Evolutionary conservation across 2,329 filamentous ascomycete genomes (phyloP).

Genomic region (Aspergillus melleus): DNA sequence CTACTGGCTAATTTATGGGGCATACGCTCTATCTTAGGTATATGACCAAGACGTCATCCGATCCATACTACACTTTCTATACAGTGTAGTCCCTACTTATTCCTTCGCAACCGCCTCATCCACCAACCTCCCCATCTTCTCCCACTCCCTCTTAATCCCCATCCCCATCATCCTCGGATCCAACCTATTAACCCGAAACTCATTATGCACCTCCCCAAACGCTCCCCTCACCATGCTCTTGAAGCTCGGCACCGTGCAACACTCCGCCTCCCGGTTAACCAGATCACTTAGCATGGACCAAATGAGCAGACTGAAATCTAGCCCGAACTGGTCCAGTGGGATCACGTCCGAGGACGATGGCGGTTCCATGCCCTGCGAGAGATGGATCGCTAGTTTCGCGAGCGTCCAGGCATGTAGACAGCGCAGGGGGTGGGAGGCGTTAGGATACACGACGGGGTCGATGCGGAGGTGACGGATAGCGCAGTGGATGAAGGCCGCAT

Average conservation of each 20-base stretch:
- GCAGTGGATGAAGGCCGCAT: constrained; percentile 52
- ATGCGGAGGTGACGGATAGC: constrained; percentile 53
- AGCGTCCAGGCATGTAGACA: constrained; percentile 48
- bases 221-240: constrained; percentile 25
- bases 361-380: constrained; percentile 25
- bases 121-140: constrained; percentile 47
- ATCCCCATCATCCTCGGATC: constrained; percentile 25
- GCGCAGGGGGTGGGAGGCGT: constrained; percentile 54
- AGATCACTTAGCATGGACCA: constrained; percentile 36
- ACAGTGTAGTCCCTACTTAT: neutral
- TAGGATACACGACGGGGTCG: constrained; percentile 53
- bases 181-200: constrained; percentile 27
- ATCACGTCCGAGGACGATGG: constrained; percentile 9
- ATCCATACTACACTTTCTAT: neutral
- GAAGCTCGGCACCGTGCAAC: constrained; percentile 33
- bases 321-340: constrained; percentile 20
- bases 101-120: constrained; percentile 27
- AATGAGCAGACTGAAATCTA: constrained; percentile 34
- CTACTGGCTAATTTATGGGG: neutral
- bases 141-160: constrained; percentile 44
- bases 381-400: constrained; percentile 30
- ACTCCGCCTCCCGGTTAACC: constrained; percentile 22
- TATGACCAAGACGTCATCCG: too few relatives aligned
- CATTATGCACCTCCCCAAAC: constrained; percentile 28
- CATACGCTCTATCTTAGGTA: too few relatives aligned